A percentile compares a stretch with the other conserved stretches of the same genome.
Conservation (phyloP, 78 protist species). For the Dictyostelium capitatum region DNA sequence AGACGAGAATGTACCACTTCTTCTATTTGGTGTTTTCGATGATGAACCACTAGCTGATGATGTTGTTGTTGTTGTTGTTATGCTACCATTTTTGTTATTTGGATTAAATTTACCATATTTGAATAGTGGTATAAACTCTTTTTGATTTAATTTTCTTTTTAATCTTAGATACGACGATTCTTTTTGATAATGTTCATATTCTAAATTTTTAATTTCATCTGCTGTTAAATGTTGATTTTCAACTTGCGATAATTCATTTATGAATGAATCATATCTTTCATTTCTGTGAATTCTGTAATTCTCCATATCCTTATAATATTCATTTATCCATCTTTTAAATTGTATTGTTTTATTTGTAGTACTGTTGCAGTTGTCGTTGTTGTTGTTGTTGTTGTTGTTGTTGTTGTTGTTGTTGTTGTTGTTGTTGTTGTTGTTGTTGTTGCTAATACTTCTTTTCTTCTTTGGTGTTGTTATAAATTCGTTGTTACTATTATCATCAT, state of each 20-base stretch:
- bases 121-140: conserved; percentile 58
- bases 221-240: conserved; percentile 11
- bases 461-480: too few species aligned
- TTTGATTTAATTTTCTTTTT: conserved; percentile 37
- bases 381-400: too few species aligned
- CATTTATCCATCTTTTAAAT: conserved; percentile 37
- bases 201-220: conserved; percentile 42
- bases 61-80: not conserved
- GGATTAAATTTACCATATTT: conserved; percentile 3
- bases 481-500: not conserved
- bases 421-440: too few species aligned
- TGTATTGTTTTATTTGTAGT: not conserved
- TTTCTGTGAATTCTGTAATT: conserved; percentile 20
- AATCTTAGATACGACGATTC: conserved; percentile 53
- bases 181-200: conserved; percentile 39
- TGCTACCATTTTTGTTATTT: not conserved
- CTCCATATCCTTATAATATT: conserved; percentile 27
- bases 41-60: too few species aligned
- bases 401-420: too few species aligned
- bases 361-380: not conserved
- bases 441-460: too few species aligned
- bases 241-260: not conserved
- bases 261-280: conserved; percentile 6
- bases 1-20: not conserved
- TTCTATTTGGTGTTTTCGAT: conserved; percentile 7